Evolutionary conservation across 192 early-diverging fungal species (phyloP).

Genomic region (Coemansia sp.): DNA sequence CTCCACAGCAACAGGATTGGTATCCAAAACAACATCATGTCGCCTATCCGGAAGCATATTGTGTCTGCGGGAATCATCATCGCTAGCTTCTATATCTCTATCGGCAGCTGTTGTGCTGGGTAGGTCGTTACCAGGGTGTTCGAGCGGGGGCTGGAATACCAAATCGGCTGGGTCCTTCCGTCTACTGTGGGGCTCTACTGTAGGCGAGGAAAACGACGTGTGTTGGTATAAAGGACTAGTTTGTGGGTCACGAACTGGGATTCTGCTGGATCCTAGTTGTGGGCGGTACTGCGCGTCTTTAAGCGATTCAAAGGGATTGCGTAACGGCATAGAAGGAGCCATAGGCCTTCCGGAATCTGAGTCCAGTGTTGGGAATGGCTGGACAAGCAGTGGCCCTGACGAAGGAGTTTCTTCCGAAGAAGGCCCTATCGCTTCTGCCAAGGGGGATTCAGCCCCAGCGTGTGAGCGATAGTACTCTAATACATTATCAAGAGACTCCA

Average conservation of each 20-base stretch:
- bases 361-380: neutral
- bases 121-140: too few relatives aligned
- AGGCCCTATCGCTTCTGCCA: neutral
- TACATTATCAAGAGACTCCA: slow-evolving; percentile 51
- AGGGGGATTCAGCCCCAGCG: slow-evolving; percentile 4
- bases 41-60: neutral
- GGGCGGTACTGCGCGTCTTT: slow-evolving; percentile 5
- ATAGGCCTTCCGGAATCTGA: neutral
- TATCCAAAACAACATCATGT: neutral
- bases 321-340: neutral
- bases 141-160: neutral
- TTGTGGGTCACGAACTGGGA: slow-evolving; percentile 15
- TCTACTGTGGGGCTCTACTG: neutral
- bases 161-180: neutral
- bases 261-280: slow-evolving; percentile 16
- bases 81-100: neutral
- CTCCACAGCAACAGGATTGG: neutral
- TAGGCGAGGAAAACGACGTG: slow-evolving; percentile 42
- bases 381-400: neutral
- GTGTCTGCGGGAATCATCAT: neutral
- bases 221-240: slow-evolving; percentile 29
- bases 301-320: neutral
- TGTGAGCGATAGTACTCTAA: slow-evolving; percentile 48
- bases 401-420: slow-evolving; percentile 1
- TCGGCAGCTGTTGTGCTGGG: neutral